Conservation (phyloP, 1,284 basidiomycete genomes). For the Volvariella surrecta region DNA sequence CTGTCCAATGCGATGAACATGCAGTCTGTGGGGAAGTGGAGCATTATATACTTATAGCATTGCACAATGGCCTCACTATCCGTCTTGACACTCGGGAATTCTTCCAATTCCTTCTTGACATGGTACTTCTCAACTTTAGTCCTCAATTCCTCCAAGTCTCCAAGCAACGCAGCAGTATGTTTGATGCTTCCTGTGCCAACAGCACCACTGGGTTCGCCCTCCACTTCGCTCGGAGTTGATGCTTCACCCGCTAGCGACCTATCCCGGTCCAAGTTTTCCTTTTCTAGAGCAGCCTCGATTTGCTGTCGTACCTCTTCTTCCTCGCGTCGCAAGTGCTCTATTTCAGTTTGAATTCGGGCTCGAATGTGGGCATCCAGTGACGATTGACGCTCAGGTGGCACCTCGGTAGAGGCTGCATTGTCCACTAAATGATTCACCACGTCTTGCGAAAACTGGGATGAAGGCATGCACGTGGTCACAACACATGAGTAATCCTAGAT, state of each 20-base stretch:
- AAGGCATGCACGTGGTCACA: conserved; percentile 3
- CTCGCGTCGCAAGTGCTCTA: conserved; percentile 51
- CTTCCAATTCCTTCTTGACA: conserved; percentile 42
- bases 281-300: conserved; percentile 66
- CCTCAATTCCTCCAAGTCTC: conserved; percentile 66
- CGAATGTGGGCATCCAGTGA: conserved; percentile 62
- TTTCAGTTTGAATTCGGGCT: conserved; percentile 55
- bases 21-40: conserved; percentile 7
- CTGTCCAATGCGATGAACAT: conserved; percentile 25
- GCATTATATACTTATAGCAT: conserved; percentile 60
- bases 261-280: conserved; percentile 74
- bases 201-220: background rate
- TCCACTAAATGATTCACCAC: conserved; percentile 72
- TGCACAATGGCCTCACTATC: conserved; percentile 51
- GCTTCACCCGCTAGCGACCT: conserved; percentile 37
- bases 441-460: conserved; percentile 59
- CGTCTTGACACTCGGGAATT: conserved; percentile 49
- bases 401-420: conserved; percentile 43
- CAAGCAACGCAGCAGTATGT: conserved; percentile 53
- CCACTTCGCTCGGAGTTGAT: conserved; percentile 3
- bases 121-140: conserved; percentile 70
- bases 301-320: conserved; percentile 58
- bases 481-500: background rate
- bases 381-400: conserved; percentile 59
- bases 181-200: conserved; percentile 37